Evolutionary conservation across 2,329 filamentous ascomycete species (phyloP).

Genomic region (Nannizziopsis barbatae): DNA sequence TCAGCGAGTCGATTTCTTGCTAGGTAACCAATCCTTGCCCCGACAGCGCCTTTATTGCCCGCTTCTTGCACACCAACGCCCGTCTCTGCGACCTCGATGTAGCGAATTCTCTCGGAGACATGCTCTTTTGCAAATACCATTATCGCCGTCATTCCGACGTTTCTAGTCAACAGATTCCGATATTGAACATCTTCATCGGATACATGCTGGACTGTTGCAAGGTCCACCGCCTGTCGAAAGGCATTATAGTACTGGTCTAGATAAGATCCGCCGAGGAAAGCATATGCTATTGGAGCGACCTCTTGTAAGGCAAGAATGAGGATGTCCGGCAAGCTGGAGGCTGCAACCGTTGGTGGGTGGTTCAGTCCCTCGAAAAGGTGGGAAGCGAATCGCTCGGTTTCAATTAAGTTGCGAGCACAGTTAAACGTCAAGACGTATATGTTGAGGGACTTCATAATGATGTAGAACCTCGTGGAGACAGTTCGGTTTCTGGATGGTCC

Average conservation of each 20-base stretch:
- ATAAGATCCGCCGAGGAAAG: conserved; percentile 75
- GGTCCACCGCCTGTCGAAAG: conserved; percentile 59
- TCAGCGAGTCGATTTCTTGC: conserved; percentile 11
- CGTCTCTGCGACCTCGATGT: conserved; percentile 66
- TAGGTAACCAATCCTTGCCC: conserved; percentile 56
- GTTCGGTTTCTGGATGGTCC: not conserved
- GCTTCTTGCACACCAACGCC: conserved; percentile 78
- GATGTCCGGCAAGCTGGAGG: conserved; percentile 50
- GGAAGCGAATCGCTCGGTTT: conserved; percentile 57
- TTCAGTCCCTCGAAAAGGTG: conserved; percentile 54
- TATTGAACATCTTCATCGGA: conserved; percentile 43
- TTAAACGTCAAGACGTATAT: conserved; percentile 77
- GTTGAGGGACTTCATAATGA: not conserved
- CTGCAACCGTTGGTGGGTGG: conserved; percentile 37
- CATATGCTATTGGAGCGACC: conserved; percentile 69
- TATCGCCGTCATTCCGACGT: conserved; percentile 81
- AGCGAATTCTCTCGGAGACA: conserved; percentile 46
- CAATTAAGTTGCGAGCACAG: conserved; percentile 61
- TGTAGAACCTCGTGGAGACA: not conserved
- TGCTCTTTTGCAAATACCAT: conserved; percentile 67
- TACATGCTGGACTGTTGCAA: conserved; percentile 38
- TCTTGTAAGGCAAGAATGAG: conserved; percentile 69
- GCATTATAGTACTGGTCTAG: conserved; percentile 63
- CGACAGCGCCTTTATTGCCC: conserved; percentile 92
- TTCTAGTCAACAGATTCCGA: conserved; percentile 57